Evolutionary conservation across 2,329 filamentous ascomycete genomes (phyloP), one percentile per base, ranked within the genome.

Genomic region (Aspergillus brasiliensis): DNA sequence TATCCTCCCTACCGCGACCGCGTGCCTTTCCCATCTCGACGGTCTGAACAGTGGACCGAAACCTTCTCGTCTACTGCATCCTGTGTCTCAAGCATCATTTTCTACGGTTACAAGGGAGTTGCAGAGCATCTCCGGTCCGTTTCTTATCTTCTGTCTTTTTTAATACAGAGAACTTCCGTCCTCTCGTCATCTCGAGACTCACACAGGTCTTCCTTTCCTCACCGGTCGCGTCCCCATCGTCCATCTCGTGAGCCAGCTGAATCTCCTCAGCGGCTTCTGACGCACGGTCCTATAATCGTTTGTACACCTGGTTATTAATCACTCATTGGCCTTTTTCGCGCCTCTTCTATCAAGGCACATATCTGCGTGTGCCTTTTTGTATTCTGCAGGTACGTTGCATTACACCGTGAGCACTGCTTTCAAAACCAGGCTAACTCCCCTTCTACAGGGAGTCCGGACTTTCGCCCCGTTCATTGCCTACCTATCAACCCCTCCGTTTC

Each of bases 81-180:
- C 49, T 62, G 31, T 62, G 67, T 61, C 61, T 68, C 63, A 57
- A 65, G 52, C 58, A 59, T 60, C 57, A 56, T 65, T 66, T 64
- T 64, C 56, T 66, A 65, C 61, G 49, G 57, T 58, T 66, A 66
- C 38, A 19, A 42, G 38, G 73, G 71, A 69, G 66, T 68, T 77
- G 74, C 74, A 75, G 74, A 72, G 74, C 74, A 77, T 71, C 66
- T 70, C 73, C 69, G 63, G 59, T 57, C 42, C 57, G 55, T 51
- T 62, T 57, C 55, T 57, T 62, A 57, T 56, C 58, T 59, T 60
- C 65, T 34, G 54, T 65, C 65, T 60, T 65, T n/a, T 61, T 57
- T 65, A 66, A 64, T 42, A 25, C 51, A 57, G 53, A 58, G 54
- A 54, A 23, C 57, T 46, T 54, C 54, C 65, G 57, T 60, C 60